These are phyloP conservation scores for Craterostigma plantagineum DNA, from an alignment of 257 asterid genomes.

Conservation along the genomic window DNA sequence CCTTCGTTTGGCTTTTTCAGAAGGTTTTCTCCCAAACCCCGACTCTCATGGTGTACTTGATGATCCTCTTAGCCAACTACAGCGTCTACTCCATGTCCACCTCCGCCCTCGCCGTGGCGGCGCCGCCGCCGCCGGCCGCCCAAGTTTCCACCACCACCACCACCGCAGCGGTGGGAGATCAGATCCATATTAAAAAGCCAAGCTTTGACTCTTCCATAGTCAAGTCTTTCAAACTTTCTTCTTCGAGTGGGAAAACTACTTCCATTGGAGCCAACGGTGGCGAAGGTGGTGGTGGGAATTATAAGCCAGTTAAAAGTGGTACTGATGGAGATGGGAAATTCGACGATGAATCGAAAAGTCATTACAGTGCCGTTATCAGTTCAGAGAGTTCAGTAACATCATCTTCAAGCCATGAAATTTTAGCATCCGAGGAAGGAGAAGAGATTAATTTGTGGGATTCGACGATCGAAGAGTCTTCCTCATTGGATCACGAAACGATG, in stretches of 20 bases:
- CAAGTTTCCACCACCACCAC: slow-evolving; percentile 18
- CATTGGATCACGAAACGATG: slow-evolving; percentile 51
- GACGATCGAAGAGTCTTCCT: slow-evolving; percentile 45
- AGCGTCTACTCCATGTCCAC: slow-evolving; percentile 66
- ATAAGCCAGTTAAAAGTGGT: slow-evolving; percentile 33
- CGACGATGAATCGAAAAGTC: no score
- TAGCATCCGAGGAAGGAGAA: slow-evolving; percentile 21
- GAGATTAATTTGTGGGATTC: slow-evolving; percentile 56
- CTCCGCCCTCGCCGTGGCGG: slow-evolving; percentile 31
- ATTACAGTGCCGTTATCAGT: slow-evolving; percentile 33
- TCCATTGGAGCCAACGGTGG: slow-evolving; percentile 62
- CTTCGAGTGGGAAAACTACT: slow-evolving; percentile 36
- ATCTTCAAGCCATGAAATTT: no score
- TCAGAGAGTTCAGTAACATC: no score
- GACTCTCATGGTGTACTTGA: slow-evolving; percentile 73
- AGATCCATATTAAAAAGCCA: slow-evolving; percentile 9
- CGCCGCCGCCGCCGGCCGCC: slow-evolving; percentile 16
- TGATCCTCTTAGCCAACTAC: slow-evolving; percentile 82
- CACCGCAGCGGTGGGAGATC: slow-evolving; percentile 29
- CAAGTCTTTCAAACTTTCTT: slow-evolving; percentile 27
- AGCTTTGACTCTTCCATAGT: slow-evolving; percentile 38
- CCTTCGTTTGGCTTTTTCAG: slow-evolving; percentile 94
- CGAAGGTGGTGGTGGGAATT: slow-evolving; percentile 67
- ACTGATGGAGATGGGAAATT: slow-evolving; percentile 70
- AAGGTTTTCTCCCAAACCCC: slow-evolving; percentile 90